Base-by-base conservation (phyloP, 257 asterid species). In the Jacaranda mimosifolia region DNA sequence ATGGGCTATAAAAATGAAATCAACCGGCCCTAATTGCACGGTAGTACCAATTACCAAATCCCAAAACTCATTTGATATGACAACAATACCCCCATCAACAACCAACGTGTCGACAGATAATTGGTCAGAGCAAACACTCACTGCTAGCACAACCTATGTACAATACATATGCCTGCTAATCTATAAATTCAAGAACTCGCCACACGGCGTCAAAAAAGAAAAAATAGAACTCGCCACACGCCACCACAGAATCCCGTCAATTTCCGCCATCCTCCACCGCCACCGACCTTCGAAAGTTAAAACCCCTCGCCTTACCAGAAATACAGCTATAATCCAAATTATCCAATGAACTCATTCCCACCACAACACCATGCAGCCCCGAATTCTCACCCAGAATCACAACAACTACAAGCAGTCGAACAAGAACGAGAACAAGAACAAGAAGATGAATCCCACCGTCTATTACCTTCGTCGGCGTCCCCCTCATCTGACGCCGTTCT, bases 361-460 rank as follows among this genome's bases (percentile, higher is more conserved):
- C 69, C 68, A 13, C 82, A 73, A 26, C 70, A 70, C 79, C 83
- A 87, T 75, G 75, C 86, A 45, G 32, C 87, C 62, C 71, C 80
- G 14, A 43, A 55, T 63, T 45, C 77, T n/a, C n/a, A n/a, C 14
- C 68, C 48, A 32, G 49, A 72, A 56, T 7, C 77, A 36, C 74
- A 21, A 32, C 68, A 40, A 45, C 77, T 46, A 18, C 78, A 73
- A 68, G 53, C 72, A 35, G 26, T 36, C 9, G n/a, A n/a, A n/a
- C n/a, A n/a, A n/a, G n/a, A n/a, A n/a, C n/a, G n/a, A n/a, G 85
- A 74, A 18, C 77, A 75, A 9, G 81, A 60, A 14, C 75, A 76
- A 58, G 87, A 84, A 39, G 92, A 86, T 10, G 97, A 94, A 79
- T 83, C 88, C 53, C 89, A 42, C 80, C 91, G 82, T 18, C 83